Conservation (phyloP, 108 stramenopile species). For the Pseudonitzschia pungens region DNA sequence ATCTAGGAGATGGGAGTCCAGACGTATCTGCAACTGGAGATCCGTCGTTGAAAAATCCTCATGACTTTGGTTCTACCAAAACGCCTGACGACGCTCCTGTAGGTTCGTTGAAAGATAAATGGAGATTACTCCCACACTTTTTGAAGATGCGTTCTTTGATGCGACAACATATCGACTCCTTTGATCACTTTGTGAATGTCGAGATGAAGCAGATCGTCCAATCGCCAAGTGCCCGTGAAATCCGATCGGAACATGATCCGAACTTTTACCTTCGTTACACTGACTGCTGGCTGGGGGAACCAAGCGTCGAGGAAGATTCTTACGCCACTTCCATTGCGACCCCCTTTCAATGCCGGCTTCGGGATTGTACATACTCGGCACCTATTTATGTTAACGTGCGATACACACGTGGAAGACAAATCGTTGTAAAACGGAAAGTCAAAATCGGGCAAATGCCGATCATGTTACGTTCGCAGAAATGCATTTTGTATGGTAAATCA, state of each 20-base stretch:
- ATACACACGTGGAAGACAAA: conserved; percentile 93
- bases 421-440: conserved; percentile 87
- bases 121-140: conserved; percentile 95
- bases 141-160: conserved; percentile 90
- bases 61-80: conserved; percentile 74
- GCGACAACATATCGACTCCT: conserved; percentile 98
- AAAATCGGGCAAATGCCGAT: conserved; percentile 90
- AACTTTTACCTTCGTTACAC: conserved; percentile 96
- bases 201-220: conserved; percentile 93
- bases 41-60: conserved; percentile 44
- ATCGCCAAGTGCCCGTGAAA: conserved; percentile 81
- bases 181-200: conserved; percentile 95
- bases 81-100: conserved; percentile 88
- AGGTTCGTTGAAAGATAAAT: conserved; percentile 88
- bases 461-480: conserved; percentile 94
- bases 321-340: conserved; percentile 79
- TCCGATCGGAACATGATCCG: conserved; percentile 92
- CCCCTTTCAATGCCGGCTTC: conserved; percentile 95
- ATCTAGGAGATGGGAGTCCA: conserved; percentile 23
- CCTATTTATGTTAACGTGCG: conserved; percentile 97
- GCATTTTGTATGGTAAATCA: conserved; percentile 81
- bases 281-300: conserved; percentile 94
- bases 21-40: conserved; percentile 40
- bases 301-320: conserved; percentile 90
- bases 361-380: conserved; percentile 98